Percentiles rank a stretch among this genome's conserved stretches.
Evolutionary conservation across 192 early-diverging fungal genomes (phyloP).

Genomic region (Martensiomyces pterosporus): DNA sequence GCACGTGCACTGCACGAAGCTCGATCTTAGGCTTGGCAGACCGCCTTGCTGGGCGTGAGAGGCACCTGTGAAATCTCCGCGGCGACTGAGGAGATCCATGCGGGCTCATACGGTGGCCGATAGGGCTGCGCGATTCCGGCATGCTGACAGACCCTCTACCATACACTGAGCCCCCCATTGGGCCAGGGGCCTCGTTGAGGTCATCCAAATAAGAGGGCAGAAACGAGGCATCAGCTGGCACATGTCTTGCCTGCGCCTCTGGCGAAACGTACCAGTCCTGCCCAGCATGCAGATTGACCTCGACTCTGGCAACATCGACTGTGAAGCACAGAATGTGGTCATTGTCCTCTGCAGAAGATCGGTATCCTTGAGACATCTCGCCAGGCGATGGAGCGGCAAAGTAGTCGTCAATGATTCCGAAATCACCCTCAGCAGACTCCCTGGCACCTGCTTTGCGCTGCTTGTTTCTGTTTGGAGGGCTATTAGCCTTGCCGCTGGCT

Average conservation of each 20-base stretch:
- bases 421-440: constrained; percentile 4
- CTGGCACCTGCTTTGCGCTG: no score
- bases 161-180: constrained; percentile 7
- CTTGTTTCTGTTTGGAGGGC: no score
- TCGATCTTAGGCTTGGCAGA: constrained; percentile 43
- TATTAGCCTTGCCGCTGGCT: constrained; percentile 1
- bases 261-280: constrained; percentile 41
- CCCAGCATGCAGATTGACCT: constrained; percentile 41
- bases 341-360: background rate
- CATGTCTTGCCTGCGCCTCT: constrained; percentile 8
- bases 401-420: constrained; percentile 46
- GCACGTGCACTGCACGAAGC: constrained; percentile 38
- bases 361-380: constrained; percentile 20
- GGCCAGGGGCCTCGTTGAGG: constrained; percentile 14
- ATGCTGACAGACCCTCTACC: constrained; percentile 31
- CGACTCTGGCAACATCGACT: constrained; percentile 33
- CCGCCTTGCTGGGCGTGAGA: constrained; percentile 16
- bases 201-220: constrained; percentile 40
- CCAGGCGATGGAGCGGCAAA: constrained; percentile 30
- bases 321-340: constrained; percentile 18
- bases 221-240: constrained; percentile 16
- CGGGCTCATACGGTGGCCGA: constrained; percentile 11
- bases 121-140: constrained; percentile 26
- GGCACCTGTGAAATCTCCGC: constrained; percentile 1
- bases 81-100: constrained; percentile 19